phyloP scores from a whole-genome alignment of 2,329 filamentous ascomycete genomes.

The Fusarium sp. region DNA sequence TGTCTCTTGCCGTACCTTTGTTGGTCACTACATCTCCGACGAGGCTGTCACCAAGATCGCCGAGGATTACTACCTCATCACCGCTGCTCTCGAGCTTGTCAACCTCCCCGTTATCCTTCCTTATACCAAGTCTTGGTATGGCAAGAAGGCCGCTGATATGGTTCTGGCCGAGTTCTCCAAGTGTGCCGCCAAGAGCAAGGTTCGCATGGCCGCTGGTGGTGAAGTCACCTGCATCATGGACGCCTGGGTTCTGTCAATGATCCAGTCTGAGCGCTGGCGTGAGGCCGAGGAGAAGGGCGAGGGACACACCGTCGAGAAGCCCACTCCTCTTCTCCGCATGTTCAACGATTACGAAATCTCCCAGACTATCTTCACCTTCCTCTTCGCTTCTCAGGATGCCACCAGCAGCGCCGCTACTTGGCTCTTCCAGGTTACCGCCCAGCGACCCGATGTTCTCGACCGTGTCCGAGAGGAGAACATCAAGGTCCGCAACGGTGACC shows the following conservation, averaged over 20 bases:
- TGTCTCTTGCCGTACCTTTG: constrained; percentile 95
- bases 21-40: constrained; percentile 93
- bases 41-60: constrained; percentile 93
- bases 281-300: constrained; percentile 80
- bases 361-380: constrained; percentile 93
- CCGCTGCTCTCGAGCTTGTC: constrained; percentile 93
- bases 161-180: constrained; percentile 89
- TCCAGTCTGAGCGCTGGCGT: constrained; percentile 84
- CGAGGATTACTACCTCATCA: constrained; percentile 97
- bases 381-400: constrained; percentile 97
- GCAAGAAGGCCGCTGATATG: constrained; percentile 94
- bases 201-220: constrained; percentile 88
- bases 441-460: constrained; percentile 91
- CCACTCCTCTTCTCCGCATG: constrained; percentile 80
- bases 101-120: constrained; percentile 98
- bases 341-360: constrained; percentile 93
- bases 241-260: constrained; percentile 89
- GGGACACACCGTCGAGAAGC: constrained; percentile 80
- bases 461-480: constrained; percentile 93
- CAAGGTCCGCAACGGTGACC: constrained; percentile 77
- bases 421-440: constrained; percentile 93
- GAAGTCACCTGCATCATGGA: constrained; percentile 94
- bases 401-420: constrained; percentile 94
- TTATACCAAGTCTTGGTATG: constrained; percentile 96
- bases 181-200: constrained; percentile 93